Percentiles rank a stretch among this genome's conserved stretches.
Conservation (phyloP, 2,329 filamentous ascomycete species). For the Fonsecaea pedrosoi region DNA sequence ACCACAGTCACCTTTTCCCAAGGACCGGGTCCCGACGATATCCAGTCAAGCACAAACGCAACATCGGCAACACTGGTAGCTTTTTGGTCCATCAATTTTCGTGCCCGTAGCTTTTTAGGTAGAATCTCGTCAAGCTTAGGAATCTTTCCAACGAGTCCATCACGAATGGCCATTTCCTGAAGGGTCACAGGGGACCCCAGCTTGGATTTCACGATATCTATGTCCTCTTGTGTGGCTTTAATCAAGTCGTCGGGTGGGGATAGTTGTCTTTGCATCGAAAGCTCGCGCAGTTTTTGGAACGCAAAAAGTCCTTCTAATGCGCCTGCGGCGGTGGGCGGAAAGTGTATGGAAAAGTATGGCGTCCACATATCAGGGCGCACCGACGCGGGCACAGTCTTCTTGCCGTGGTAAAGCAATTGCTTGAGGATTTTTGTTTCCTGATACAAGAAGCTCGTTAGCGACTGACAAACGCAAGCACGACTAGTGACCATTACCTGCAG, state of each 20-base stretch:
- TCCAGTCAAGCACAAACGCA: slow-evolving; percentile 61
- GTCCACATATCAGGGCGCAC: slow-evolving; percentile 69
- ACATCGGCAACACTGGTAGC: slow-evolving; percentile 68
- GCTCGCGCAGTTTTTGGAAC: slow-evolving; percentile 66
- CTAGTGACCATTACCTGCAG: slow-evolving; percentile 55
- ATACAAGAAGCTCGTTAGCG: slow-evolving; percentile 19
- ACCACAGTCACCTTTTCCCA: slow-evolving; percentile 32
- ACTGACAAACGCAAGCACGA: background rate
- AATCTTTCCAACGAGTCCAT: slow-evolving; percentile 48
- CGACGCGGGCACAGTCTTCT: slow-evolving; percentile 64
- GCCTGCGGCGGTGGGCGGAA: slow-evolving; percentile 55
- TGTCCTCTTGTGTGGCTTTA: slow-evolving; percentile 53
- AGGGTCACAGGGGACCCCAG: slow-evolving; percentile 38
- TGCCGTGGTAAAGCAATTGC: slow-evolving; percentile 68
- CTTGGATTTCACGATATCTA: slow-evolving; percentile 49
- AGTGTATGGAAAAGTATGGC: slow-evolving; percentile 65
- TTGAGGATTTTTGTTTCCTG: slow-evolving; percentile 60
- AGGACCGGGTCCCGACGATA: slow-evolving; percentile 49
- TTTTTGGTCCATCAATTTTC: slow-evolving; percentile 67
- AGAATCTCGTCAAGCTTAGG: slow-evolving; percentile 53
- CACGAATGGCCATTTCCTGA: slow-evolving; percentile 27
- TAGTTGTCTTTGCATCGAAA: slow-evolving; percentile 64
- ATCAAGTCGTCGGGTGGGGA: slow-evolving; percentile 52
- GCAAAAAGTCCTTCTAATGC: slow-evolving; percentile 56
- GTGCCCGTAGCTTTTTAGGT: slow-evolving; percentile 57